Conservation (phyloP, 331 rosid species). For the Rhamnella rubrinervis region DNA sequence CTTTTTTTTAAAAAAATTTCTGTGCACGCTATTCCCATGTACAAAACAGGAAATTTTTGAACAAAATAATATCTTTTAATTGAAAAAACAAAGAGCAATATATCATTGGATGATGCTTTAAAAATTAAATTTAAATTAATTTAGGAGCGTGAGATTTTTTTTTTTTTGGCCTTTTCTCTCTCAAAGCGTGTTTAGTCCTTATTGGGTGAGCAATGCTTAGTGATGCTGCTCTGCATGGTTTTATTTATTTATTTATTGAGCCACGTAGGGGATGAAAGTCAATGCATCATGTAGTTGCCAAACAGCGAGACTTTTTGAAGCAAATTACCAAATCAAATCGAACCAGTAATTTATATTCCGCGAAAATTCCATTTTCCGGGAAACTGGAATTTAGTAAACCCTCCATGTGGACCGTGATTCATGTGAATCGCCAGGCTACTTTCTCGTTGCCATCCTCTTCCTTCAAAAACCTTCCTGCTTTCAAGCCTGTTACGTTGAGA, state of each 20-base stretch:
- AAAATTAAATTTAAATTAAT: no score
- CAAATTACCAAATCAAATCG: neutral
- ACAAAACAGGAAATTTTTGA: no score
- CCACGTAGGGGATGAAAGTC: neutral
- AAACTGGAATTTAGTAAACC: neutral
- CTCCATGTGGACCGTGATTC: constrained; percentile 16
- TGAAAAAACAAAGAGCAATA: no score
- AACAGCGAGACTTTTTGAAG: neutral
- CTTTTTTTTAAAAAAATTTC: no score
- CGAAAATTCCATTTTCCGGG: constrained; percentile 2
- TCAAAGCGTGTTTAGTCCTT: neutral
- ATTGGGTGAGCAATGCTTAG: neutral
- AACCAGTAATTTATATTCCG: neutral
- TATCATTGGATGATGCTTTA: no score
- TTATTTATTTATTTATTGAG: neutral
- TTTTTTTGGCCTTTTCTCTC: no score
- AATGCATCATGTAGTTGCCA: neutral
- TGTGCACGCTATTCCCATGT: no score
- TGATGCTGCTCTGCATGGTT: constrained; percentile 4
- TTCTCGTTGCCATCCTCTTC: neutral
- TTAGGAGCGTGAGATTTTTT: no score
- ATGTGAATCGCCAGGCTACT: constrained; percentile 1
- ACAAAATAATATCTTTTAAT: no score
- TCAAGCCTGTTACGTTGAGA: neutral
- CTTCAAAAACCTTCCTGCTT: neutral